Evolutionary conservation across 2,329 filamentous ascomycete species (phyloP), one percentile per base, ranked within the genome.

Genomic region (Colletotrichum camelliae): DNA sequence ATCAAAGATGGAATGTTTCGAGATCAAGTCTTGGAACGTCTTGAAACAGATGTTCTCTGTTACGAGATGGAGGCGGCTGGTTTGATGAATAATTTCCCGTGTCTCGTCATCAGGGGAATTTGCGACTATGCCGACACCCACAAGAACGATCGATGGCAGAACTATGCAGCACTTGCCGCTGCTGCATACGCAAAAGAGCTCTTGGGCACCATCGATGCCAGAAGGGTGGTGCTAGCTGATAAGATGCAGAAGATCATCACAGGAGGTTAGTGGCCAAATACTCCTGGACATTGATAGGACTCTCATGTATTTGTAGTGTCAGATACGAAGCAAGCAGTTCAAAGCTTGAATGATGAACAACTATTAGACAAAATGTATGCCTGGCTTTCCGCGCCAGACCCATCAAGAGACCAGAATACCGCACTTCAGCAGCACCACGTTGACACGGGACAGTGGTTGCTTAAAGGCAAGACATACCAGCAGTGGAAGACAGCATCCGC

Each of bases 1-100:
- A 83, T 88, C 61, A 85, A 84, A 60, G 79, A 83, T n/a, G 82
- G 79, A 1, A 2, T n/a, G 0, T 71, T 73, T 2, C 78, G 87
- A 12, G 84, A 88, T 31, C 9, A 75, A 0, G 65, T 85, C 13
- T 8, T 9, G 1, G 1, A 43, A 43, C 18, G 18, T 2, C 5
- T 43, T n/a, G 57, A 21, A 2, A 57, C 52, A 3, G 4, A 27
- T 4, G 52, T 57, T 33, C 5, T 80, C 6, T 80, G 77, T 57
- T 75, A 79, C 39, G 78, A 80, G 67, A 79, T 79, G 73, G 76
- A 78, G n/a, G 77, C 75, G 1, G 79, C 78, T 5, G 78, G 80
- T 1, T 31, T 81, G 29, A 75, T 78, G 48, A 67, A 74, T 3
- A 8, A 78, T 21, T 72, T 76, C n/a, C 77, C 74, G 1, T 81